These are phyloP conservation scores for Ophiostoma ulmi DNA, from an alignment of 2,329 filamentous ascomycete species.

Conservation along the genomic window DNA sequence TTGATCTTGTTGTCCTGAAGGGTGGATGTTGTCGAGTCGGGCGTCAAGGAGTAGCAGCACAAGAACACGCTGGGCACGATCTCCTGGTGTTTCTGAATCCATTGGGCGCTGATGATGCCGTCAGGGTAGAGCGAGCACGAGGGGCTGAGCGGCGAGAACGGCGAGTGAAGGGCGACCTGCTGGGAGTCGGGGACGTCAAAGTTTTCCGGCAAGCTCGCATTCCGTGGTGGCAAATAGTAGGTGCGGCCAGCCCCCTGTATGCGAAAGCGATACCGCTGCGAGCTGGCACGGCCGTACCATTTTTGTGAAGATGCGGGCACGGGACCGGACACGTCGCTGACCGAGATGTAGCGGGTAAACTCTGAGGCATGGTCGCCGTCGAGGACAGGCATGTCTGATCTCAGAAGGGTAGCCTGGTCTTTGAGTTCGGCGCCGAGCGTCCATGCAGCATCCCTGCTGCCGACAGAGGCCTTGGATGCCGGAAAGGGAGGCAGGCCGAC, in stretches of 20 bases:
- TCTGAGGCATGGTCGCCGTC: conserved; percentile 59
- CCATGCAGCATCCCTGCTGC: conserved; percentile 34
- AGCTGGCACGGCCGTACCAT: conserved; percentile 59
- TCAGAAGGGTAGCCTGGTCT: conserved; percentile 56
- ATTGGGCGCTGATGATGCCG: conserved; percentile 73
- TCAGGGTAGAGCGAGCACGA: conserved; percentile 81
- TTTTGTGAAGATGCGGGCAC: conserved; percentile 35
- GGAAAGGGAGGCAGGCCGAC: conserved; percentile 60
- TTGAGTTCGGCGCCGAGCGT: conserved; percentile 48
- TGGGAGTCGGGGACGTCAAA: conserved; percentile 43
- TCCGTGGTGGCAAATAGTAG: conserved; percentile 53
- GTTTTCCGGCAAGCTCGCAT: conserved; percentile 49
- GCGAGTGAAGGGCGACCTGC: conserved; percentile 70
- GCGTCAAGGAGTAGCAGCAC: conserved; percentile 72
- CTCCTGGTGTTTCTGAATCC: conserved; percentile 85
- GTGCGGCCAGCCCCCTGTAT: conserved; percentile 66
- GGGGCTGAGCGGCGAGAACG: conserved; percentile 83
- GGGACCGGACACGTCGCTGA: conserved; percentile 57
- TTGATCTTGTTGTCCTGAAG: conserved; percentile 85
- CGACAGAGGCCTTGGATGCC: neutral
- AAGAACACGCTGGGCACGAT: conserved; percentile 75
- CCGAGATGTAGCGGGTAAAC: conserved; percentile 61
- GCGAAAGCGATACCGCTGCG: conserved; percentile 56
- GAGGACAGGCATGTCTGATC: conserved; percentile 65
- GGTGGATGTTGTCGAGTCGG: conserved; percentile 67